phyloP scores from a whole-genome alignment of 1,284 basidiomycete genomes.

The Sphagnurus paluster region DNA sequence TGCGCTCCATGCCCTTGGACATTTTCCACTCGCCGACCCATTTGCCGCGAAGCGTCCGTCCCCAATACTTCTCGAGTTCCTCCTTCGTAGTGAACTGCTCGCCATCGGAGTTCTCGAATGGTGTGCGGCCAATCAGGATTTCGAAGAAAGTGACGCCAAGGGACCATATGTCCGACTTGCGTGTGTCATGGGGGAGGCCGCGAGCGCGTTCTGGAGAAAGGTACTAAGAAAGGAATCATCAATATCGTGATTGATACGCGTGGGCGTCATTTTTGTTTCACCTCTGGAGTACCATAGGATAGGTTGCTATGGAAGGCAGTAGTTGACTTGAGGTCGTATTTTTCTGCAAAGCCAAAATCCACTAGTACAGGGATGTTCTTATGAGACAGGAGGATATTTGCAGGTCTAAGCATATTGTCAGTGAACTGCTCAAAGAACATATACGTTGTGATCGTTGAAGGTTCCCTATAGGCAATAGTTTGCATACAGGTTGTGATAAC shows the following conservation, averaged over 20 bases:
- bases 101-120: slow-evolving; percentile 83
- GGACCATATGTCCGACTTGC: slow-evolving; percentile 91
- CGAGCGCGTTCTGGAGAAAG: slow-evolving; percentile 86
- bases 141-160: slow-evolving; percentile 93
- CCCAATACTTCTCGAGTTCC: slow-evolving; percentile 82
- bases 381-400: slow-evolving; percentile 81
- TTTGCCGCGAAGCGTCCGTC: slow-evolving; percentile 73
- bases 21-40: slow-evolving; percentile 86
- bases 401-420: slow-evolving; percentile 53
- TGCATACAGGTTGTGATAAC: too few species aligned
- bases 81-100: slow-evolving; percentile 83
- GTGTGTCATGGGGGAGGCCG: slow-evolving; percentile 86
- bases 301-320: slow-evolving; percentile 82
- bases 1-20: slow-evolving; percentile 61
- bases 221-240: slow-evolving; percentile 51
- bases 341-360: slow-evolving; percentile 91
- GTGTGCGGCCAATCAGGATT: slow-evolving; percentile 86
- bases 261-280: slow-evolving; percentile 34
- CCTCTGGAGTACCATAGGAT: slow-evolving; percentile 89
- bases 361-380: slow-evolving; percentile 81
- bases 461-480: too few species aligned
- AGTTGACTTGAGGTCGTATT: slow-evolving; percentile 59
- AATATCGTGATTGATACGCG: slow-evolving; percentile 10
- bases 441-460: too few species aligned
- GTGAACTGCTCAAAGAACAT: too few species aligned